Percentiles rank a stretch among this genome's conserved stretches.
Conservation (phyloP, 768 basidiomycete species). For the Lactifluus hygrophoroides region DNA sequence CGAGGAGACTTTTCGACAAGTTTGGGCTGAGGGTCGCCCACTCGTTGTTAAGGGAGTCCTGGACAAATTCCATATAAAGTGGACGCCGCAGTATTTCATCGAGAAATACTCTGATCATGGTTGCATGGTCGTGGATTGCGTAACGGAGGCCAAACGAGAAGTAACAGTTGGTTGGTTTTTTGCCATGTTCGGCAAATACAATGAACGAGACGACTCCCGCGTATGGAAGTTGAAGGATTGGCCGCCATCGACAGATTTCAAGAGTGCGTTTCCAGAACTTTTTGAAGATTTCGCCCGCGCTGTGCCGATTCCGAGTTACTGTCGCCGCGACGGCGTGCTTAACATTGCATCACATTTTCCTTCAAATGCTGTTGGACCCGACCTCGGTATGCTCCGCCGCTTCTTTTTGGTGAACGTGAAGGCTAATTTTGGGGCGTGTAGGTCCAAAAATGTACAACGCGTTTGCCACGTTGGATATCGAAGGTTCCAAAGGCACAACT, state of each 20-base stretch:
- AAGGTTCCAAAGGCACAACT: constrained; percentile 76
- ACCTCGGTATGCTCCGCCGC: constrained; percentile 46
- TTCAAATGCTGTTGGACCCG: constrained; percentile 65
- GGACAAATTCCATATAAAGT: constrained; percentile 55
- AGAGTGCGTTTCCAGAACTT: constrained; percentile 69
- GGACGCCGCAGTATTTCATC: constrained; percentile 81
- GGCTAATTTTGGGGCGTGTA: constrained; percentile 23
- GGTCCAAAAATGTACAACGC: constrained; percentile 97
- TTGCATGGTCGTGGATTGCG: constrained; percentile 48
- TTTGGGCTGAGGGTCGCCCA: constrained; percentile 72
- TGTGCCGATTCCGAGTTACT: constrained; percentile 84
- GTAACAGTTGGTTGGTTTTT: constrained; percentile 18
- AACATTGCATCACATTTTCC: constrained; percentile 91
- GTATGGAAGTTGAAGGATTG: constrained; percentile 70
- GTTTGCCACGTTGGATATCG: constrained; percentile 56
- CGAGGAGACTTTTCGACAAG: constrained; percentile 48
- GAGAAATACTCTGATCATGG: constrained; percentile 51
- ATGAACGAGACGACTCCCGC: constrained; percentile 38
- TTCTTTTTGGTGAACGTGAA: neutral
- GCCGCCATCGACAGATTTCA: constrained; percentile 84
- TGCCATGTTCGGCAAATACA: constrained; percentile 10
- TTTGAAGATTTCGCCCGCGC: constrained; percentile 77
- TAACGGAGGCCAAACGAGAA: constrained; percentile 10
- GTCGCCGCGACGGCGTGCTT: constrained; percentile 76
- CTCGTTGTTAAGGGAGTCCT: constrained; percentile 66